These are phyloP conservation scores for Veloporphyrellus conicus DNA, from an alignment of 1,284 basidiomycete species.

Conservation along the genomic window DNA sequence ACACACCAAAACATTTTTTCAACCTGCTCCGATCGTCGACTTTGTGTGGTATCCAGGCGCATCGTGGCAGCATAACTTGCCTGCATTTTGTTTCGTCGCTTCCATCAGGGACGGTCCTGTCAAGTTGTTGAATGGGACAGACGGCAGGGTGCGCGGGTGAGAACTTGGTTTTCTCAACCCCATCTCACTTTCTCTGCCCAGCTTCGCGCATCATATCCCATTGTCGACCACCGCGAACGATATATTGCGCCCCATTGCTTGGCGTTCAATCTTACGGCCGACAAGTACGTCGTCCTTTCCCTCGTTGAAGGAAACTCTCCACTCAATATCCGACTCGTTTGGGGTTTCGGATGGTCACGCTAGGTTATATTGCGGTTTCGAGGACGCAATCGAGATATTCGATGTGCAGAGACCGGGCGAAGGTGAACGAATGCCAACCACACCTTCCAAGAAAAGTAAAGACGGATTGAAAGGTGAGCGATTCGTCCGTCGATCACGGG, in stretches of 20 bases:
- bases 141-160: constrained; percentile 60
- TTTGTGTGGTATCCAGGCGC: constrained; percentile 81
- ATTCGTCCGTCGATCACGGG: background rate
- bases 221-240: constrained; percentile 87
- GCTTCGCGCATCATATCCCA: constrained; percentile 77
- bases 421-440: constrained; percentile 71
- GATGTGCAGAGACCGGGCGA: constrained; percentile 71
- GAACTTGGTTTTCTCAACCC: background rate
- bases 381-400: constrained; percentile 86
- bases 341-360: background rate
- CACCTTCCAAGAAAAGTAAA: constrained; percentile 72
- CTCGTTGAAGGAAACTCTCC: background rate
- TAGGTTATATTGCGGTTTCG: constrained; percentile 87
- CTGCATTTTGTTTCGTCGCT: constrained; percentile 75
- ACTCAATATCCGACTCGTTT: background rate
- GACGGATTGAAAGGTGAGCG: constrained; percentile 77
- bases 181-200: background rate
- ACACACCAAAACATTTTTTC: constrained; percentile 35
- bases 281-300: constrained; percentile 48
- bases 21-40: constrained; percentile 70
- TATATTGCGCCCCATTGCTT: constrained; percentile 81
- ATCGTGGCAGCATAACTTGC: constrained; percentile 47
- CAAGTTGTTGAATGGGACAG: constrained; percentile 71
- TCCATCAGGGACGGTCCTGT: constrained; percentile 80
- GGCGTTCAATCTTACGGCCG: constrained; percentile 66